phyloP scores from a whole-genome alignment of 345 rosid species.

The Salix koriyanagi region DNA sequence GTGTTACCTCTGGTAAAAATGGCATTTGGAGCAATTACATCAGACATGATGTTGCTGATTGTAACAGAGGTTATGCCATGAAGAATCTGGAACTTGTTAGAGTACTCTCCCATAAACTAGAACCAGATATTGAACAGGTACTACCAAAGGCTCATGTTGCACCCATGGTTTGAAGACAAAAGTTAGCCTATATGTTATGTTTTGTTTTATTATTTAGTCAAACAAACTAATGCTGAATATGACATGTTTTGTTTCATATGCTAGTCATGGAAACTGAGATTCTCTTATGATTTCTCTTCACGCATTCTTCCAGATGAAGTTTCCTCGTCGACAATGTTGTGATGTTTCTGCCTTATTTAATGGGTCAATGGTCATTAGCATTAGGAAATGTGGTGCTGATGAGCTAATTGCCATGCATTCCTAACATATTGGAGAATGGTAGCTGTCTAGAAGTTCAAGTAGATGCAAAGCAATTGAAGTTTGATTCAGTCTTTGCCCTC shows the following conservation, averaged over 20 bases:
- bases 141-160: too few species aligned
- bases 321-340: conserved; percentile 71
- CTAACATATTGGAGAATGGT: conserved; percentile 19
- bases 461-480: conserved; percentile 5
- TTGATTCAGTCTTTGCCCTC: neutral
- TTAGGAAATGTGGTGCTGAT: conserved; percentile 47
- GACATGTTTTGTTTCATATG: neutral
- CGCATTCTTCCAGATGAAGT: conserved; percentile 38
- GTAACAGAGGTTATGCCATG: conserved; percentile 40
- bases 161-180: neutral
- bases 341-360: conserved; percentile 43
- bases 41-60: conserved; percentile 40
- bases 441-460: conserved; percentile 7
- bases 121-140: conserved; percentile 59
- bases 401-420: conserved; percentile 64
- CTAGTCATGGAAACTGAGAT: neutral
- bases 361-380: conserved; percentile 50
- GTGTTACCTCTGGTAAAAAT: conserved; percentile 39
- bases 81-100: conserved; percentile 41
- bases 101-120: conserved; percentile 50
- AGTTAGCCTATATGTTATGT: neutral
- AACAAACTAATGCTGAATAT: neutral
- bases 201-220: neutral
- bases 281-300: neutral
- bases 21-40: conserved; percentile 59